Conservation (phyloP, 2,329 filamentous ascomycete species). For the Helotiales sp. region DNA sequence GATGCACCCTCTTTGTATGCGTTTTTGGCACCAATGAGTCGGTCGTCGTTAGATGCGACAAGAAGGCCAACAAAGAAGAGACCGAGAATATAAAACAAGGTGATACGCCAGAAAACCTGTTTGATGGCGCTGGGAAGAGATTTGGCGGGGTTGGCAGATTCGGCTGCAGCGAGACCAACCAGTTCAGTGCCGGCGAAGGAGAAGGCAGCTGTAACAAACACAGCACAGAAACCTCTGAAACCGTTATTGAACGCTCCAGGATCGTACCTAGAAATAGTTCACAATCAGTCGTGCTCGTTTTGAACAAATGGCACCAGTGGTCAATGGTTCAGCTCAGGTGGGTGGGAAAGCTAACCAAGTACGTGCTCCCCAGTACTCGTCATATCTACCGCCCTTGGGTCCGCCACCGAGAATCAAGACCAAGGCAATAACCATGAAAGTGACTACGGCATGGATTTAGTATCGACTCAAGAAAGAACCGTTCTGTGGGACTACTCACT, state of each 20-base stretch:
- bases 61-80: conserved; percentile 53
- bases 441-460: conserved; percentile 2
- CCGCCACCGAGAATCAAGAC: conserved; percentile 12
- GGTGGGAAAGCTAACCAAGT: neutral
- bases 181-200: conserved; percentile 77
- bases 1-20: neutral
- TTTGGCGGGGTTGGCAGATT: conserved; percentile 76
- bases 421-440: conserved; percentile 16
- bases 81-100: conserved; percentile 84
- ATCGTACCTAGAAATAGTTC: neutral
- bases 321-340: too few relatives aligned
- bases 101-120: conserved; percentile 92
- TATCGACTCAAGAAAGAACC: too few relatives aligned
- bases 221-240: conserved; percentile 77
- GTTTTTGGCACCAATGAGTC: neutral
- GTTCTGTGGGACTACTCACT: too few relatives aligned
- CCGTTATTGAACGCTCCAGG: conserved; percentile 71
- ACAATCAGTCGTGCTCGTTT: neutral
- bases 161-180: conserved; percentile 75
- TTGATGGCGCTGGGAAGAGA: conserved; percentile 84
- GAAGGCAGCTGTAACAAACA: conserved; percentile 77
- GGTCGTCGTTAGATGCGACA: neutral
- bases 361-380: conserved; percentile 18
- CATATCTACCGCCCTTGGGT: conserved; percentile 13
- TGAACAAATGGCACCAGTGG: neutral